phyloP scores from a whole-genome alignment of 1,284 basidiomycete genomes.

The Erythrobasidium hasegawianum region DNA sequence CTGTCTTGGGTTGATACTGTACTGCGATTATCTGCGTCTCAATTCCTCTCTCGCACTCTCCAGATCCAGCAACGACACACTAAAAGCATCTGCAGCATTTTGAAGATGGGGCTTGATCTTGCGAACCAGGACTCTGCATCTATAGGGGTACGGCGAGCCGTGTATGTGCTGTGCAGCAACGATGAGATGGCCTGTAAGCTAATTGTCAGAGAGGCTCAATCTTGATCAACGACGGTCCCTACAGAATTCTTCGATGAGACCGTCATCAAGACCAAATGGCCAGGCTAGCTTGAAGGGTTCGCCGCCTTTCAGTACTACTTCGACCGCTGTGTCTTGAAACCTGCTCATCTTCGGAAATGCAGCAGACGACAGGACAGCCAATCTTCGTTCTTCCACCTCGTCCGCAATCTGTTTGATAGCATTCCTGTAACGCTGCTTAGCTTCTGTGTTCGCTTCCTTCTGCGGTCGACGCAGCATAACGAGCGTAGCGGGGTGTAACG shows the following conservation, averaged over 20 bases:
- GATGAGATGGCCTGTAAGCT: constrained; percentile 6
- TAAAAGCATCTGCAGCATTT: constrained; percentile 8
- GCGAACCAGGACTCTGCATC: constrained; percentile 26
- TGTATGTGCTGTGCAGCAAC: constrained; percentile 14
- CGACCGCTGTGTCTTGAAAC: not conserved
- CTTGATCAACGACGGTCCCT: not conserved
- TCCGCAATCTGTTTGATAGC: constrained; percentile 13
- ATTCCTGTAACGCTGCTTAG: constrained; percentile 9
- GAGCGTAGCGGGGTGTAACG: constrained; percentile 20
- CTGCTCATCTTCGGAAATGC: constrained; percentile 7
- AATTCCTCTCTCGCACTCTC: not conserved
- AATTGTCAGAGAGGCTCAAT: not conserved
- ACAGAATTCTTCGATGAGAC: constrained; percentile 21
- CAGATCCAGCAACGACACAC: constrained; percentile 17
- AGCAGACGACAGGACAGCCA: constrained; percentile 10
- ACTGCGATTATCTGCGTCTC: too few relatives aligned
- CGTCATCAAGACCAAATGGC: constrained; percentile 13
- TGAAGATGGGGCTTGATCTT: constrained; percentile 1
- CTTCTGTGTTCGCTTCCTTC: constrained; percentile 3
- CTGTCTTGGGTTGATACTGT: too few relatives aligned
- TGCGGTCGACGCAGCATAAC: constrained; percentile 7
- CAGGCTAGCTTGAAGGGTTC: constrained; percentile 14
- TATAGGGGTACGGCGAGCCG: not conserved
- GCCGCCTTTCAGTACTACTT: constrained; percentile 17
- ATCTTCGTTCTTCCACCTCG: constrained; percentile 12